Conservation (phyloP, 2,329 filamentous ascomycete genomes). For the Rhytidhysteron rufulum region DNA sequence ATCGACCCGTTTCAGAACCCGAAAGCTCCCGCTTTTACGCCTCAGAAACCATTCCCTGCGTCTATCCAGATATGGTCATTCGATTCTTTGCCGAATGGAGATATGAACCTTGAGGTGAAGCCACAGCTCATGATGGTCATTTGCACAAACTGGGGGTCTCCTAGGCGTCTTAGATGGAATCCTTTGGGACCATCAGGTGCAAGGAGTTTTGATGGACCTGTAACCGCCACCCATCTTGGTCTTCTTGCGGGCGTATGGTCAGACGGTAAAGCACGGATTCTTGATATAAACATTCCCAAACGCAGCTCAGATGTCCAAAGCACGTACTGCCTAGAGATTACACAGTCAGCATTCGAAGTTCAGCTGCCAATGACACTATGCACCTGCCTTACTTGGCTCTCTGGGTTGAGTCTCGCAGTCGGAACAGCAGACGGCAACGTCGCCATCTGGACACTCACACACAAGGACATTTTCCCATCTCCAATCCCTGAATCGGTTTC, state of each 20-base stretch:
- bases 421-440: constrained; percentile 56
- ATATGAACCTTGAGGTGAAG: constrained; percentile 39
- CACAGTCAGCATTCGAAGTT: constrained; percentile 48
- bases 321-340: constrained; percentile 38
- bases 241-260: constrained; percentile 55
- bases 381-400: constrained; percentile 56
- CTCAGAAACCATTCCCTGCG: constrained; percentile 46
- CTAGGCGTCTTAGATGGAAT: constrained; percentile 56
- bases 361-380: constrained; percentile 51
- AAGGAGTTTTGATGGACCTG: constrained; percentile 22
- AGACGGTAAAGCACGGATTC: constrained; percentile 55
- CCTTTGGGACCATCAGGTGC: constrained; percentile 36
- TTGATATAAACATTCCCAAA: constrained; percentile 43
- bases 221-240: constrained; percentile 39
- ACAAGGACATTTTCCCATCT: constrained; percentile 25
- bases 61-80: constrained; percentile 60
- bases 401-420: constrained; percentile 51
- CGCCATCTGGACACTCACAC: constrained; percentile 49
- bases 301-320: constrained; percentile 3
- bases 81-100: constrained; percentile 33
- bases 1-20: constrained; percentile 27
- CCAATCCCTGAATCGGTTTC: neutral
- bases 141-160: constrained; percentile 56
- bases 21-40: constrained; percentile 47
- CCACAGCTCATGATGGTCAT: constrained; percentile 50